Base-by-base conservation (phyloP, 176 grass and related monocot genomes). In the Saccharum officinarum region DNA sequence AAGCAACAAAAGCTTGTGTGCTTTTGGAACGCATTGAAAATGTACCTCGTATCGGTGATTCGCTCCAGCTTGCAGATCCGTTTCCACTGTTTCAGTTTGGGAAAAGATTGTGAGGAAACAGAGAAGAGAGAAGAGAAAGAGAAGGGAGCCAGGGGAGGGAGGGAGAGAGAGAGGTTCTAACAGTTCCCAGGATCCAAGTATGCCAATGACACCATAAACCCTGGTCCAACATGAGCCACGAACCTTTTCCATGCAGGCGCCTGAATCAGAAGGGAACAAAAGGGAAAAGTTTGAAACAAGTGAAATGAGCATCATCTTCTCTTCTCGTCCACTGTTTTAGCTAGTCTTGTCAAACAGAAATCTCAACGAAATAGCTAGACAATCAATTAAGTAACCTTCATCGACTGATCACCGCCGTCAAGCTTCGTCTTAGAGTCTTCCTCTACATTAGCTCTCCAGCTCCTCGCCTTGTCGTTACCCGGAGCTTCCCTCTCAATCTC, bases 181-280 rank as follows among this genome's bases (percentile, higher is more conserved):
- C 96, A 82, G 18, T 98, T 98, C 20, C 93, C 96, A 63, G 96
- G 96, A 87, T 98, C 96, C 42, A 98, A 69, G 60, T 98, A 98
- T 70, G 93, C 96, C 57, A 98, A 38, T 69, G 93, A 98, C 50
- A 98, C 93, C 69, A 98, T 92, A 86, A 98, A 95, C 54, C 96
- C 96, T 13, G 96, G 96, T 17, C 96, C 96, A 79, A 98, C 81
- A 89, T 98, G 96, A 41, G 78, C 49, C 33, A 95, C 66, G 73
- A 98, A 95, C 81, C 75, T 92, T 77, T 87, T 94, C 93, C 93
- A 95, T 82, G 83, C 84, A 26, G 89, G 67, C 38, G 89, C 81
- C 96, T 98, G 82, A 36, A 34, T 50, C 23, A 77, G n/a, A 85
- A 30, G 40, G 23, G 16, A 12, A 8, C 71, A 14, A 52, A 42